Evolutionary conservation across 495 filamentous ascomycete species (phyloP), one percentile per base, ranked within the genome.

Genomic region (Aspergillus conjunctus): DNA sequence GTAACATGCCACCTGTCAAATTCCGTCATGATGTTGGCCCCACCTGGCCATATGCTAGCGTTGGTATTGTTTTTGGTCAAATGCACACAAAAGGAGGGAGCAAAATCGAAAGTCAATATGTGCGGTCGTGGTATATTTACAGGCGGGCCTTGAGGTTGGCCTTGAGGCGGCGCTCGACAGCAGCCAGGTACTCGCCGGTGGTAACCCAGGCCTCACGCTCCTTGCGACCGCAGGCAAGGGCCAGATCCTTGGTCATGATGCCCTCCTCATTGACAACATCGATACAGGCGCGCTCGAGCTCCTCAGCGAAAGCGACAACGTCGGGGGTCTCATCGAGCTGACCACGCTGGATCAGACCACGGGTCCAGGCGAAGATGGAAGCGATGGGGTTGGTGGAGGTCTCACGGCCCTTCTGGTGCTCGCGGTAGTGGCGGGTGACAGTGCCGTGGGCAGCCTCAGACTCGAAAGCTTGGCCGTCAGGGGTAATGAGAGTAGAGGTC

Each of bases 331-430:
- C 79, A 77, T 98, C 94, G 54, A 98, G 81, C 78, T 89, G 87
- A 54, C 93, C 94, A 63, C 94, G 88, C 80, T 97, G 92, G 52
- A 90, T 79, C n/a, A 98, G 82, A 61, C 94, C 94, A 46, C 94
- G 88, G 51, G 94, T 98, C 94, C 94, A 98, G 67, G 94, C 94
- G 77, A 97, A 98, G 78, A 98, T 97, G 67, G 90, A 93, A 62
- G 94, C 94, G 65, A 98, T 97, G 56, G 94, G 94, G 86, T 98
- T 98, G 63, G 94, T 98, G 51, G 92, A 97, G 53, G 94, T 98
- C 78, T 95, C 91, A 64, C 86, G 84, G 73, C 94, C 94, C 79
- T 95, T 94, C 80, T 98, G 93, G 85, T 97, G 90, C 81, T 97
- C 93, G 68, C 94, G 91, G 86, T 92, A 98, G 83, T 98, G 94